Evolutionary conservation across 2,329 filamentous ascomycete genomes (phyloP).

Genomic region (Lasiodiplodia sp.): DNA sequence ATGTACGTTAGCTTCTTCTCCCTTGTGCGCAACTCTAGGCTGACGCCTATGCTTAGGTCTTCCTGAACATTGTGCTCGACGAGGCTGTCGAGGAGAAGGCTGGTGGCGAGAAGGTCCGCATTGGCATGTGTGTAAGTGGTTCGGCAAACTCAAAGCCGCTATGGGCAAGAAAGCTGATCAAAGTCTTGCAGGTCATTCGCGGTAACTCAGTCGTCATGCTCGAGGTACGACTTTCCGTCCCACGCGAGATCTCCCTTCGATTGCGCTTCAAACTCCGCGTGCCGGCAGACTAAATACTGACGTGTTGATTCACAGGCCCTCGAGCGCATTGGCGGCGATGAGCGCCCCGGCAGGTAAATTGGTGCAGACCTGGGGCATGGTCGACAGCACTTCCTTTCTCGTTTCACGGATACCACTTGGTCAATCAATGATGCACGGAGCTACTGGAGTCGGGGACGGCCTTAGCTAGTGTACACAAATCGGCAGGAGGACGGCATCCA

Average conservation of each 20-base stretch:
- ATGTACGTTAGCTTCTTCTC: conserved; percentile 66
- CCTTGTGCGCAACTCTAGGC: not conserved
- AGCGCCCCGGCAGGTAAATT: conserved; percentile 28
- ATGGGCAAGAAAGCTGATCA: conserved; percentile 33
- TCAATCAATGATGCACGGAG: conserved; percentile 13
- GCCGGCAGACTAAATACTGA: not conserved
- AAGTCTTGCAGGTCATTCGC: conserved; percentile 78
- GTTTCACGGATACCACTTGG: conserved; percentile 14
- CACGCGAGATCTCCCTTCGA: not conserved
- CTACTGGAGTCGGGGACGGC: conserved; percentile 10
- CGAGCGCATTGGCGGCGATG: conserved; percentile 47
- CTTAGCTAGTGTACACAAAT: conserved; percentile 22
- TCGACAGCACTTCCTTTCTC: conserved; percentile 9
- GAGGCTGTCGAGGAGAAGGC: conserved; percentile 95
- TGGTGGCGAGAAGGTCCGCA: conserved; percentile 84
- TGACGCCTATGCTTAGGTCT: conserved; percentile 68
- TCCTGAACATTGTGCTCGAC: conserved; percentile 97
- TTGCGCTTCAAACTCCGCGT: not conserved
- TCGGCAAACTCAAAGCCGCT: not conserved
- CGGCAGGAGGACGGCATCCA: conserved; percentile 23
- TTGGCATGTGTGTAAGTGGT: conserved; percentile 86
- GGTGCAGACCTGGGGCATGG: conserved; percentile 26
- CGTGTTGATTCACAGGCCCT: conserved; percentile 38
- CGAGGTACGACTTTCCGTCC: conserved; percentile 61
- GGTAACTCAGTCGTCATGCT: conserved; percentile 99